These are phyloP conservation scores for Rhizopogon roseolus DNA, from an alignment of 768 basidiomycete species.

Conservation along the genomic window DNA sequence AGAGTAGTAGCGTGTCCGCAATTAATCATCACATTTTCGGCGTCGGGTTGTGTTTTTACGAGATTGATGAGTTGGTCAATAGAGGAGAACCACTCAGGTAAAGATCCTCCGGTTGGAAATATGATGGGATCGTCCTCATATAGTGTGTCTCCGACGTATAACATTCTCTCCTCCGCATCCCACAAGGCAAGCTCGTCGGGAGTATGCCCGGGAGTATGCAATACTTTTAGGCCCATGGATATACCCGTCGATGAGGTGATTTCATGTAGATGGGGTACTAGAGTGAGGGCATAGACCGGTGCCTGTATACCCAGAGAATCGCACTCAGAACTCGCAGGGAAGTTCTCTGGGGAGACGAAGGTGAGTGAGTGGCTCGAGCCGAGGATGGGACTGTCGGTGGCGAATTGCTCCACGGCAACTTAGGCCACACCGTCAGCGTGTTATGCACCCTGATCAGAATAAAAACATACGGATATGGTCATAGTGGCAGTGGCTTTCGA, in stretches of 20 bases:
- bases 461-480: conserved; percentile 51
- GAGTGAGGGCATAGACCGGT: conserved; percentile 41
- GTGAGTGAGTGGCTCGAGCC: conserved; percentile 42
- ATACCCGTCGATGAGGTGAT: conserved; percentile 20
- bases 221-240: conserved; percentile 34
- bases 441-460: not conserved
- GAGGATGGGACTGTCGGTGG: conserved; percentile 40
- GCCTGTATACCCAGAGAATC: conserved; percentile 32
- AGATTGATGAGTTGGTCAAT: conserved; percentile 40
- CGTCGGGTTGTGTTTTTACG: conserved; percentile 25
- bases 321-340: conserved; percentile 46
- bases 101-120: conserved; percentile 51
- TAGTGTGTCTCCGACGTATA: conserved; percentile 54
- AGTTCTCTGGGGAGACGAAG: conserved; percentile 36
- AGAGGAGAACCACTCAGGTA: conserved; percentile 42
- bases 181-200: conserved; percentile 56
- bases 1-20: conserved; percentile 45
- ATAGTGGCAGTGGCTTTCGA: conserved; percentile 51
- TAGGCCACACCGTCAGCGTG: not conserved
- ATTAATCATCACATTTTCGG: conserved; percentile 35
- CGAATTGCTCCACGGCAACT: conserved; percentile 51
- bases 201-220: conserved; percentile 57
- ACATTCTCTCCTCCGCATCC: conserved; percentile 43
- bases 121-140: conserved; percentile 54
- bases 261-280: conserved; percentile 38